These are phyloP conservation scores for Apiospora koreana DNA, from an alignment of 2,329 filamentous ascomycete species.

Conservation along the genomic window DNA sequence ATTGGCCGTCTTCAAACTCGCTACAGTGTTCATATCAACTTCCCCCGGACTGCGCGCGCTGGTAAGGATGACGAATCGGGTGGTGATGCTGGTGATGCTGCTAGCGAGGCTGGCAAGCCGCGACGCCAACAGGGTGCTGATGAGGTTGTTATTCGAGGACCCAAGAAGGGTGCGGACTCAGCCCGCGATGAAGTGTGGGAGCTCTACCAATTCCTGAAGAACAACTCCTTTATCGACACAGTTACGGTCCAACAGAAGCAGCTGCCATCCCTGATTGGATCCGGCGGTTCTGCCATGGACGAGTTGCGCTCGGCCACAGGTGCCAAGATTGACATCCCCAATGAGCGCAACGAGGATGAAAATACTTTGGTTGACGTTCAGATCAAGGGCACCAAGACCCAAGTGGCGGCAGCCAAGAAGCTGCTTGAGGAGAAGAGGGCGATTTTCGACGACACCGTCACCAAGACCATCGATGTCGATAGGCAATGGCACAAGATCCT, in stretches of 20 bases:
- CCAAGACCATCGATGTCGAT: conserved; percentile 84
- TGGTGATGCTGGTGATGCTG: conserved; percentile 56
- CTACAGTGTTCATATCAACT: conserved; percentile 94
- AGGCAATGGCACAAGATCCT: conserved; percentile 89
- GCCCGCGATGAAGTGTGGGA: conserved; percentile 90
- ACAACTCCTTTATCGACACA: conserved; percentile 78
- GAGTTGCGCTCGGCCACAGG: conserved; percentile 82
- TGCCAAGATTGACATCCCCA: conserved; percentile 89
- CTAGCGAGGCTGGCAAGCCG: conserved; percentile 66
- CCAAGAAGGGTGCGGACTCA: conserved; percentile 88
- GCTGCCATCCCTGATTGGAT: conserved; percentile 89
- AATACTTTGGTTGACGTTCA: conserved; percentile 78
- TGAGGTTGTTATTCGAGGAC: conserved; percentile 88
- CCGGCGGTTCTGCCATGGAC: conserved; percentile 88
- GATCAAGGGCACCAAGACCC: conserved; percentile 88
- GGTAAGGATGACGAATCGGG: conserved; percentile 68
- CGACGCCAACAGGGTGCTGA: conserved; percentile 77
- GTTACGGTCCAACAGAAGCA: conserved; percentile 89
- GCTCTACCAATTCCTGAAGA: conserved; percentile 84
- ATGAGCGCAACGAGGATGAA: conserved; percentile 69
- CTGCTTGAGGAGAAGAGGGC: conserved; percentile 82
- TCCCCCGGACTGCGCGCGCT: conserved; percentile 70
- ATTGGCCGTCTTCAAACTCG: conserved; percentile 91
- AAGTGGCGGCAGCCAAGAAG: conserved; percentile 91
- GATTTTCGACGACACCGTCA: conserved; percentile 87